Evolutionary conservation across 176 grass and related monocot species (phyloP), one percentile per base, ranked within the genome.

Genomic region (Otatea glauca): DNA sequence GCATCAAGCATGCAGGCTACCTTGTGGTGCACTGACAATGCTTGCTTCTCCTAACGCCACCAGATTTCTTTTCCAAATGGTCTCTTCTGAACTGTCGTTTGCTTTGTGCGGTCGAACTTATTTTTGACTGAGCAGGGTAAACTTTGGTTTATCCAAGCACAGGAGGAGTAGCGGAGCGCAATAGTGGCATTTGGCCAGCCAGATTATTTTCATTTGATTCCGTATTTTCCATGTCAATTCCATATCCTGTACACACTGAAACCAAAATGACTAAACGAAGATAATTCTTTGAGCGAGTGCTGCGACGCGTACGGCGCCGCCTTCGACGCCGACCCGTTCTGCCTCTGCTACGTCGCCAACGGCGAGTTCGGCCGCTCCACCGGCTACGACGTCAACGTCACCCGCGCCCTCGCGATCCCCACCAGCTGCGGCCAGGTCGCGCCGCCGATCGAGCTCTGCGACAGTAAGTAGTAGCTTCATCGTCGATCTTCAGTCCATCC

Each of bases 261-360:
- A 17, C 13, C 44, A 16, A 38, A 67, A 39, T 8, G 34, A 39
- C 17, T 47, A 47, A 47, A 47, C 12, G 11, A 12, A 47, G 9
- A 47, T 47, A 47, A 47, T 37, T 37, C 37, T 2, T 37, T 37
- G 37, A 2, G 49, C 0, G 20, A 17, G 5, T 90, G 84, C 84
- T 90, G 88, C 88, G 74, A 32, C 21, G 74, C 84, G 5, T 86
- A 78, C 49, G 16, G 25, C 49, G 66, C 74, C 68, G 84, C 72
- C 38, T 79, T 90, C 68, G 9, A 83, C 58, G 21, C 73, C 59
- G 49, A 83, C 79, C 66, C 84, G 12, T 50, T 90, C 79, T 90
- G 88, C 88, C 88, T 90, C 88, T 90, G 84, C 84, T 90, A 90
- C 79, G 45, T 90, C 79, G 74, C 79, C 39, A 65, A 87, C 74